Evolutionary conservation across 495 filamentous ascomycete species (phyloP), one percentile per base, ranked within the genome.

Genomic region (Penicillium arizonense): DNA sequence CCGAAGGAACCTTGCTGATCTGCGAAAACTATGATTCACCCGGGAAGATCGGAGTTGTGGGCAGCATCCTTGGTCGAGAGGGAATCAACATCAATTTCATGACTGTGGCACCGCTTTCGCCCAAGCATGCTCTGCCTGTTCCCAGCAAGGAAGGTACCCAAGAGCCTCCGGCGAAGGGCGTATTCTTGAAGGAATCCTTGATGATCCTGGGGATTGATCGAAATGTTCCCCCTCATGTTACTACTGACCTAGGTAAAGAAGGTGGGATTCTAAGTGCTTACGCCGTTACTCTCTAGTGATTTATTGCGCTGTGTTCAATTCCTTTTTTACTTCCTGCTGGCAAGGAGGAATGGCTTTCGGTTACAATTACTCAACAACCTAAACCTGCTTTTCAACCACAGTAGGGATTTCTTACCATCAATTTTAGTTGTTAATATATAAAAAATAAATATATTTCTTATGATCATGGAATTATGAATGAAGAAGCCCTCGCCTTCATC

Each of bases 21-120:
- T 76, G 86, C 50, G 77, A 87, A 48, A 89, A 90, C 66, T 87
- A 85, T 56, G 86, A 90, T 67, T 73, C 81, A 53, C 85, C 84
- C 0, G 87, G 86, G 18, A 88, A 86, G 72, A 90, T 90, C 62
- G 87, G 86, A 11, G 77, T 83, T 18, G 87, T 90, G 14, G 86
- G 86, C 1, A 76, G 71, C 26, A 71, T 79, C 47, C 68, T 90
- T 35, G 86, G 86, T 0, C 72, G 71, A 44, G 79, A 84, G 37
- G 80, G 76, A 0, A 80, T 90, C 41, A 90, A 90, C 62, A 87
- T 89, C 56, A 78, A 72, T 37, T 87, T 82, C 59, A 90, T 89
- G 87, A 81, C 75, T 51, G 87, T 90, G 26, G 85, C 84, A 39
- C 69, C 73, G 16, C 70, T 76, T 47, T 72, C 52, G 10, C 54